Evolutionary conservation across 305 asterid genomes (phyloP).

Genomic region (Fraxinus platypoda): DNA sequence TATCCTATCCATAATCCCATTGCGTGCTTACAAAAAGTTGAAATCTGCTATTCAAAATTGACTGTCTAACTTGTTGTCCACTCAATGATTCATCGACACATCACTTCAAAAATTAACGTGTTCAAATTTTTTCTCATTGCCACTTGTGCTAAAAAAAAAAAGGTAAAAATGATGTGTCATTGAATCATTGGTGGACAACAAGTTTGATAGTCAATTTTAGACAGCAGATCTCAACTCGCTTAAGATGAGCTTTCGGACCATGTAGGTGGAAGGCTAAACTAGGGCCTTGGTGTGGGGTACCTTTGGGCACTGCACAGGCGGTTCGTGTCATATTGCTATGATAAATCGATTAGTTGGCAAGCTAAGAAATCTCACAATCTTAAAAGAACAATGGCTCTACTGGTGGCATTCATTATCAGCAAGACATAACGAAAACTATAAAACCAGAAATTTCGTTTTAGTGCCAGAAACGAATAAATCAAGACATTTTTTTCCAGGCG

Average conservation of each 20-base stretch:
- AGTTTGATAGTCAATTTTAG: too few species aligned
- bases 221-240: too few species aligned
- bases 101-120: too few species aligned
- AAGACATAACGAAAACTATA: background rate
- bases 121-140: too few species aligned
- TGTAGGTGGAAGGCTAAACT: background rate
- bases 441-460: background rate
- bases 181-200: too few species aligned
- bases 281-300: background rate
- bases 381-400: conserved; percentile 4
- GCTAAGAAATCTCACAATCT: background rate
- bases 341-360: conserved; percentile 2
- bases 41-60: too few species aligned
- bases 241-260: too few species aligned
- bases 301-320: background rate
- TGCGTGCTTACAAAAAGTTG: background rate
- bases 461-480: background rate
- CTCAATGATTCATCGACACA: too few species aligned
- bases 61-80: too few species aligned
- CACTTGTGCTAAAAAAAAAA: too few species aligned
- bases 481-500: background rate
- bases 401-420: background rate
- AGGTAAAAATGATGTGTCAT: too few species aligned
- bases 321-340: background rate
- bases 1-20: background rate